Base-by-base conservation (phyloP, 805 yeast genomes). In the Teunomyces kruisii region DNA sequence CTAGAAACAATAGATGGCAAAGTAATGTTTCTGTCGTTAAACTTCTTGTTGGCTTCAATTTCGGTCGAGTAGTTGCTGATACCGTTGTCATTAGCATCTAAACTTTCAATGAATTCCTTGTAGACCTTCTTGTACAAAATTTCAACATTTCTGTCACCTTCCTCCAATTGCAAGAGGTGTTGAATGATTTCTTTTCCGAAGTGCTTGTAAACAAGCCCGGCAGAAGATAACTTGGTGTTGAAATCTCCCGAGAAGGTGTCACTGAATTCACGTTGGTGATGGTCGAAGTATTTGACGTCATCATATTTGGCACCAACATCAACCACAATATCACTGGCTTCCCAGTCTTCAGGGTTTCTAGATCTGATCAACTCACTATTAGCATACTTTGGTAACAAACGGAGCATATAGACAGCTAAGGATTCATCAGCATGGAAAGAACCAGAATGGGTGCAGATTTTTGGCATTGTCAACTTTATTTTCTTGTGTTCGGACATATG, bases 341-440 rank as follows among this genome's bases (percentile, higher is more conserved):
- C 97, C 86, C 96, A 86, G 45, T 81, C 85, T 12, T 72, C 79
- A 8, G 91, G 86, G 49, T 84, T 84, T 71, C 99, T 80, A 3
- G 97, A 86, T 64, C 99, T 83, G 15, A 88, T 79, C 15, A 94
- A 74, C 43, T 73, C 75, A 15, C 96, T 83, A 47, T 81, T 73
- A 39, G 77, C 60, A 65, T 67, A 94, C 62, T 77, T 74, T 7
- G 96, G 94, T 39, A 92, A 68, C 14, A 81, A 70, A 53, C 78
- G 80, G 45, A 94, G 71, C 85, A 94, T 82, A 64, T 77, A 91
- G 2, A 92, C 96, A 2, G 98, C 99, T 42, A 94, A 76, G 9
- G 96, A 83, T 65, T 94, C 99, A 65, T 94, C 99, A 9, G 98
- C 98, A 62, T 94, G 99, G 75, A 94, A 94, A 0, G 90, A 78